These are phyloP conservation scores for Umbelopsis ramanniana DNA, from an alignment of 192 early-diverging fungal species.

Conservation along the genomic window DNA sequence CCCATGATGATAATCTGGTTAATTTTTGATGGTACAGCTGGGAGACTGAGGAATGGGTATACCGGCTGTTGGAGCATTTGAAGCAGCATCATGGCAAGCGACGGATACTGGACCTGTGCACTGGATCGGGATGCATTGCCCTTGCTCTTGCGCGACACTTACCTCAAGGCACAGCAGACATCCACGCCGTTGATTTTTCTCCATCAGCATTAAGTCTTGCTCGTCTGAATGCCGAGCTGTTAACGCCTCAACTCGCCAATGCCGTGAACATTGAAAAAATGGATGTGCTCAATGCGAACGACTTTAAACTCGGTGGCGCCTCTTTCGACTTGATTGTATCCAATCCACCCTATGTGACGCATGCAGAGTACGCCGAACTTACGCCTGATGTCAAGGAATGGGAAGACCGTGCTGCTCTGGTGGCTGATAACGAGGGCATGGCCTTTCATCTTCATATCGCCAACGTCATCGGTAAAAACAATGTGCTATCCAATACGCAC, in stretches of 20 bases:
- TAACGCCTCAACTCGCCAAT: slow-evolving; percentile 40
- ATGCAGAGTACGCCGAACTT: slow-evolving; percentile 65
- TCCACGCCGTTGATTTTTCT: slow-evolving; percentile 72
- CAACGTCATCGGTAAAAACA: slow-evolving; percentile 34
- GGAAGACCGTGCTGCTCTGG: slow-evolving; percentile 83
- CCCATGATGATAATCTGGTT: not conserved
- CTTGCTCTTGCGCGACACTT: slow-evolving; percentile 71
- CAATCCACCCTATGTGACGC: slow-evolving; percentile 92
- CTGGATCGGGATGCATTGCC: slow-evolving; percentile 86
- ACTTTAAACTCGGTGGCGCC: not conserved
- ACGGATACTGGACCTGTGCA: slow-evolving; percentile 84
- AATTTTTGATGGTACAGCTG: slow-evolving; percentile 47
- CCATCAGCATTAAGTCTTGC: slow-evolving; percentile 67
- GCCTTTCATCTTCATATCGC: slow-evolving; percentile 64
- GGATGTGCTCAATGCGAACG: slow-evolving; percentile 44
- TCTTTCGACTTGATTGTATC: slow-evolving; percentile 78
- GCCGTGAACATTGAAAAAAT: slow-evolving; percentile 50
- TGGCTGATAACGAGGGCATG: slow-evolving; percentile 64
- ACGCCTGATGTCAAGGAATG: slow-evolving; percentile 80
- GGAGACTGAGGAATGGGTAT: slow-evolving; percentile 97
- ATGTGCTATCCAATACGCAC: not conserved
- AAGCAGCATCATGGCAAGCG: slow-evolving; percentile 39
- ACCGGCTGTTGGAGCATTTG: slow-evolving; percentile 56
- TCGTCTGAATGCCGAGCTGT: slow-evolving; percentile 48
- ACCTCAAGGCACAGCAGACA: slow-evolving; percentile 39